Evolutionary conservation across 768 basidiomycete genomes (phyloP).

Genomic region (Collybiopsis confluens): DNA sequence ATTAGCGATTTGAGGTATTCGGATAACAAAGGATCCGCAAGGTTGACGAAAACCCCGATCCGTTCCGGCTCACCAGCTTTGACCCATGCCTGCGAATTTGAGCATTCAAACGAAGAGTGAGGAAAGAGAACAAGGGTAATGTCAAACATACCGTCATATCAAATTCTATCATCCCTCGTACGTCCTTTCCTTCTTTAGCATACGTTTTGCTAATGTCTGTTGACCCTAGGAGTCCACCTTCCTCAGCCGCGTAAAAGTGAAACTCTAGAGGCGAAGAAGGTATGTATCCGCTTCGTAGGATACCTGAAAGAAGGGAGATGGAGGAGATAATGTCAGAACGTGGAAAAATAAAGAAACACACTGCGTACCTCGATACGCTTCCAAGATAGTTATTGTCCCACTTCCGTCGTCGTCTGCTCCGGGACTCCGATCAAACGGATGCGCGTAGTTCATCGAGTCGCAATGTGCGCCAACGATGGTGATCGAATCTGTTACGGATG

Average conservation of each 20-base stretch:
- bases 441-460: constrained; percentile 20
- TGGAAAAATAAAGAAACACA: too few relatives aligned
- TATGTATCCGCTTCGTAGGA: constrained; percentile 16
- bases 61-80: constrained; percentile 11
- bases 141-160: constrained; percentile 15
- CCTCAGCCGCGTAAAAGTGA: constrained; percentile 29
- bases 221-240: constrained; percentile 29
- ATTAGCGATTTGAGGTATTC: constrained; percentile 10
- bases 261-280: constrained; percentile 26
- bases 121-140: background rate
- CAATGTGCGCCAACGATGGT: constrained; percentile 21
- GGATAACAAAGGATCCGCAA: constrained; percentile 7
- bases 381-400: constrained; percentile 26
- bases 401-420: constrained; percentile 35
- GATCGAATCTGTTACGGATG: background rate
- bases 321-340: too few relatives aligned
- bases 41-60: constrained; percentile 11
- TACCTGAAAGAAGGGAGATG: too few relatives aligned
- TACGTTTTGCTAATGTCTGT: constrained; percentile 37
- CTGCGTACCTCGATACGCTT: constrained; percentile 23
- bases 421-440: constrained; percentile 21
- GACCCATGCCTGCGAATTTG: constrained; percentile 6
- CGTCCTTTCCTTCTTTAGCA: constrained; percentile 26
- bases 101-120: background rate
- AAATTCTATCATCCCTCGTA: constrained; percentile 36